These are phyloP conservation scores for Trichosporon sp. DNA, from an alignment of 1,284 basidiomycete species.

Conservation along the genomic window DNA sequence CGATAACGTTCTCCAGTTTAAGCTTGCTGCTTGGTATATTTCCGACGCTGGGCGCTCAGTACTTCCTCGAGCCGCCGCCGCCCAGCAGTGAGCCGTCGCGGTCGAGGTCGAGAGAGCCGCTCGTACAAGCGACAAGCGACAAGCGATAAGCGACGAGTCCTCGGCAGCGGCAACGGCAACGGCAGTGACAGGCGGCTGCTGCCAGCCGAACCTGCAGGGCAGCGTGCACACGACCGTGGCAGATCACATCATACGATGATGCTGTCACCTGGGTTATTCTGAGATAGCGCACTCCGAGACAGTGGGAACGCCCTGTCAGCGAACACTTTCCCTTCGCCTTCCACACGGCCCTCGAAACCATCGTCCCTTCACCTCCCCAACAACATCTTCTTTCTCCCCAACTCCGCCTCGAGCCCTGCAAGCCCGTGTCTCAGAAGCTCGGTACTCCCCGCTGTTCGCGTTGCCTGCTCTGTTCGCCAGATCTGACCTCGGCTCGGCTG, in stretches of 20 bases:
- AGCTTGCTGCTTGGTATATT: background rate
- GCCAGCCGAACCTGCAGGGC: no score
- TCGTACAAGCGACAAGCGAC: background rate
- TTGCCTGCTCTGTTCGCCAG: background rate
- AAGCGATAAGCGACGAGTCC: background rate
- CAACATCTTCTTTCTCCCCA: no score
- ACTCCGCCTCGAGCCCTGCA: background rate
- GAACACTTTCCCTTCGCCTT: background rate
- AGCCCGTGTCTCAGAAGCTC: background rate
- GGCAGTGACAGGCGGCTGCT: no score
- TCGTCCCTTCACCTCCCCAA: background rate
- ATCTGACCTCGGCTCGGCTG: background rate
- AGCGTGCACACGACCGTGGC: background rate
- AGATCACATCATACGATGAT: background rate
- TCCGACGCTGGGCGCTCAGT: no score
- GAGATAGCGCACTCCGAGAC: background rate
- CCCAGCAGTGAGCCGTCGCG: no score
- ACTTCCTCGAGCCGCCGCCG: no score
- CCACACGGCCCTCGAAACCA: background rate
- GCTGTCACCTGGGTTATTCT: no score
- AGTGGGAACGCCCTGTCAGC: background rate
- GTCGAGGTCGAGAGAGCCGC: no score
- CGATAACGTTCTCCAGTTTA: background rate
- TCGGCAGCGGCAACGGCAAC: background rate
- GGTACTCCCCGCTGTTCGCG: background rate